These are phyloP conservation scores for Aristolochia fimbriata DNA, from an alignment of 164 flowering plant genomes.

Conservation along the genomic window DNA sequence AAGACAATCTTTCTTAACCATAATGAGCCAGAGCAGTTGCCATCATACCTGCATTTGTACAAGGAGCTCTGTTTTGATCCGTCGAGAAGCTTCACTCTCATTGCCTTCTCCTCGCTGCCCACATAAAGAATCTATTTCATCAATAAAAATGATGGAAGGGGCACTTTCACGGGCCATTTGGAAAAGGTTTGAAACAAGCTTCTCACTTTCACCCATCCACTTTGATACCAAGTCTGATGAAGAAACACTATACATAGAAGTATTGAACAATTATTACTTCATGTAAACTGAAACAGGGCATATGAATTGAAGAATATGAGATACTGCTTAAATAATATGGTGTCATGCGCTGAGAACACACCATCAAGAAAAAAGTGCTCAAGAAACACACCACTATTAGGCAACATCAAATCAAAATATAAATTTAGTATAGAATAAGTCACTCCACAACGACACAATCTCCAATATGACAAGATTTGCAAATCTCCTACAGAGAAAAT, in stretches of 20 bases:
- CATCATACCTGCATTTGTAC: slow-evolving; percentile 96
- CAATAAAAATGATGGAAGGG: slow-evolving; percentile 89
- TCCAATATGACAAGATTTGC: too few species aligned
- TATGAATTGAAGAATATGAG: not conserved
- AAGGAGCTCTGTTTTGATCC: slow-evolving; percentile 96
- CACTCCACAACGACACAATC: too few species aligned
- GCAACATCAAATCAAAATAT: too few species aligned
- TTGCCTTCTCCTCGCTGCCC: slow-evolving; percentile 97
- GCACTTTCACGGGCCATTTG: slow-evolving; percentile 98
- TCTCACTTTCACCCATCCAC: slow-evolving; percentile 99
- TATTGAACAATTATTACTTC: not conserved
- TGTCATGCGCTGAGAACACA: too few species aligned
- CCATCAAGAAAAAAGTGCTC: too few species aligned
- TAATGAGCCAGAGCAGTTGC: too few species aligned
- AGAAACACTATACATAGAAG: slow-evolving; percentile 53
- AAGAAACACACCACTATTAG: too few species aligned
- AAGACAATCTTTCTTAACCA: too few species aligned
- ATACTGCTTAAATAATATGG: not conserved
- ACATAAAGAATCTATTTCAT: slow-evolving; percentile 96
- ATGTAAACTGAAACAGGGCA: too few species aligned
- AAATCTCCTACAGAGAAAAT: too few species aligned
- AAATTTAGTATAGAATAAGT: too few species aligned
- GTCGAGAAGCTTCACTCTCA: slow-evolving; percentile 98
- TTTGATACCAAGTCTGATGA: slow-evolving; percentile 96
- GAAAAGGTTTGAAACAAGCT: slow-evolving; percentile 89